Evolutionary conservation across 2,329 filamentous ascomycete genomes (phyloP), one percentile per base, ranked within the genome.

Genomic region (Penicillium sp.): DNA sequence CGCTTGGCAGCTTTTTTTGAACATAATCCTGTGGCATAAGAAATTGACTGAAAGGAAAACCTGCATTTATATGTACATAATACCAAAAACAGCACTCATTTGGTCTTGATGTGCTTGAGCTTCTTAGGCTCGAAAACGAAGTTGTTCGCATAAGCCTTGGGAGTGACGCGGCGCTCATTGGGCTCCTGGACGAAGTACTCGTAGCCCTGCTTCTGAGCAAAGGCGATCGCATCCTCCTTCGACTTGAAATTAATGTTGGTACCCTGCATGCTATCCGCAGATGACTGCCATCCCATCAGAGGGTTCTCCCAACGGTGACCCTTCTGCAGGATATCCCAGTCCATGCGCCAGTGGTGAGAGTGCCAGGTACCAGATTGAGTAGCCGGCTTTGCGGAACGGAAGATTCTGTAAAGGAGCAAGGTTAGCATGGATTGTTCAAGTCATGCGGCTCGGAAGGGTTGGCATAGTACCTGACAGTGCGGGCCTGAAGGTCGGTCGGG

Each of bases 151-250:
- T 99, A 99, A 11, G 91, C 90, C 86, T 99, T 99, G 59, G 92
- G 90, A 16, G 87, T 81, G 68, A 97, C 88, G 71, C 88, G 90
- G 72, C 95, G 87, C 77, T 87, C 86, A 71, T 97, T 96, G 35
- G 95, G 93, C 79, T 98, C 95, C 82, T 98, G 95, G 24, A 99
- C 93, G 75, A 95, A 98, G 78, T 96, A 99, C 75, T 99, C 93
- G 74, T 99, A 99, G 35, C 96, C 95, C 78, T 99, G 95, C 84
- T 98, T 99, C 81, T 98, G 90, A 24, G 96, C 95, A 72, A 99
- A 99, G 57, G 83, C 81, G 70, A 99, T 93, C 64, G 95, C 95
- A 68, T 96, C 93, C 74, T 98, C 92, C 82, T 96, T 98, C 68
- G 82, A 84, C 77, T 90, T 90, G 84, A 99, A 99, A 76, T 88